Percentiles rank a stretch among this genome's conserved stretches.
phyloP scores from a whole-genome alignment of 345 rosid genomes.

The Lepidium africanum region DNA sequence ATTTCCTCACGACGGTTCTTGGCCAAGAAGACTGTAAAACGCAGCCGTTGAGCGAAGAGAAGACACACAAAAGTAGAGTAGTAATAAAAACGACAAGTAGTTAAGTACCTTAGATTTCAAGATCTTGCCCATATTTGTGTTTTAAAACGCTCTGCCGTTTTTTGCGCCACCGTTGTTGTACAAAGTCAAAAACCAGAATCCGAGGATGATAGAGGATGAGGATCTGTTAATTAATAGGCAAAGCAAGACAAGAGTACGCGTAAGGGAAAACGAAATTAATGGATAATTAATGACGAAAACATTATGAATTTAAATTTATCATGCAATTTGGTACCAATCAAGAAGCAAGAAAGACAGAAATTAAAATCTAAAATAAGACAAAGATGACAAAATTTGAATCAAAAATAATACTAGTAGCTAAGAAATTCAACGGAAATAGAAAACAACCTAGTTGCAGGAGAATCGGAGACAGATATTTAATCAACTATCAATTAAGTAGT shows the following conservation, averaged over 20 bases:
- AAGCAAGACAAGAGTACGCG: slow-evolving; percentile 5
- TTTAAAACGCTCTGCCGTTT: slow-evolving; percentile 28
- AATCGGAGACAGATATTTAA: slow-evolving; percentile 26
- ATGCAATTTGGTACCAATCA: slow-evolving; percentile 28
- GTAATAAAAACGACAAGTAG: background rate
- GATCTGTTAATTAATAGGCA: slow-evolving; percentile 26
- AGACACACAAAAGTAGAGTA: background rate
- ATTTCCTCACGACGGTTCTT: slow-evolving; percentile 56
- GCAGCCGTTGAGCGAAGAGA: background rate
- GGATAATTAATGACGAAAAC: slow-evolving; percentile 6
- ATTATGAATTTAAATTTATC: slow-evolving; percentile 7
- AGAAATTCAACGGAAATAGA: slow-evolving; percentile 23
- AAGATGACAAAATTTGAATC: slow-evolving; percentile 3
- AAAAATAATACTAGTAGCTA: slow-evolving; percentile 16
- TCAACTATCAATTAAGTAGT: background rate
- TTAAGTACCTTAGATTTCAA: slow-evolving; percentile 48
- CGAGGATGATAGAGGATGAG: slow-evolving; percentile 20
- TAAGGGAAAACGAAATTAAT: background rate
- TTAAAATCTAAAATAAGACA: slow-evolving; percentile 15
- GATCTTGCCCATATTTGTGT: slow-evolving; percentile 37
- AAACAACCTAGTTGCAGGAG: slow-evolving; percentile 46
- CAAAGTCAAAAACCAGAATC: slow-evolving; percentile 21
- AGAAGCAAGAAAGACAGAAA: slow-evolving; percentile 19
- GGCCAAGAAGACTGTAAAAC: slow-evolving; percentile 71
- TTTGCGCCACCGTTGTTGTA: slow-evolving; percentile 27